Conservation (phyloP, 495 filamentous ascomycete genomes). For the Xylaria intraflava region DNA sequence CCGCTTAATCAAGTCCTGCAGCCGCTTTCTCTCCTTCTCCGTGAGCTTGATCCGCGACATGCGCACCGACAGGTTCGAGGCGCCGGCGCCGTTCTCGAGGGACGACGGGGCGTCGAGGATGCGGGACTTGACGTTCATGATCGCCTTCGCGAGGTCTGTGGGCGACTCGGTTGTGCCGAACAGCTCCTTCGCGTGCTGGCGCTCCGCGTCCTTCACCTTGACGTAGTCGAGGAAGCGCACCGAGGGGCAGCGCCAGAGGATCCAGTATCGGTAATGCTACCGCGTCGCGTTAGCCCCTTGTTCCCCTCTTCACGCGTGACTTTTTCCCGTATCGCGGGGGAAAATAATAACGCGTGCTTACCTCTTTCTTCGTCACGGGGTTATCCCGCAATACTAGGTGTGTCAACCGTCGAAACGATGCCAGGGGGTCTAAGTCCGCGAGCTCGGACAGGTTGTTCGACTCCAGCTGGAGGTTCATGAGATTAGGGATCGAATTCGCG, state of each 20-base stretch:
- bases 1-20: constrained; percentile 62
- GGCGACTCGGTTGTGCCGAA: constrained; percentile 75
- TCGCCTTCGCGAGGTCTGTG: constrained; percentile 77
- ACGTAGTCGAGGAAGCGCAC: constrained; percentile 91
- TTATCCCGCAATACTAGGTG: constrained; percentile 81
- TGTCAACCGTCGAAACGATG: constrained; percentile 59
- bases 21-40: constrained; percentile 30
- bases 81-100: constrained; percentile 32
- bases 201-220: constrained; percentile 83
- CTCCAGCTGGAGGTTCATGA: constrained; percentile 72
- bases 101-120: constrained; percentile 63
- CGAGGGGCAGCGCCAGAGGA: constrained; percentile 76
- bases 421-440: constrained; percentile 80
- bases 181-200: constrained; percentile 63
- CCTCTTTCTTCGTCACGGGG: constrained; percentile 87
- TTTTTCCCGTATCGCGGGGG: constrained; percentile 50
- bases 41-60: constrained; percentile 54
- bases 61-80: constrained; percentile 46
- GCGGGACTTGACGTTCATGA: constrained; percentile 80
- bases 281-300: background rate
- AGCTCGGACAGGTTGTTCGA: constrained; percentile 70
- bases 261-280: constrained; percentile 87
- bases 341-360: constrained; percentile 31
- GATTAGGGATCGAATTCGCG: constrained; percentile 64
- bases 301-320: constrained; percentile 43